Evolutionary conservation across 208 protist genomes (phyloP).

Genomic region (Leishmania aethiopica): DNA sequence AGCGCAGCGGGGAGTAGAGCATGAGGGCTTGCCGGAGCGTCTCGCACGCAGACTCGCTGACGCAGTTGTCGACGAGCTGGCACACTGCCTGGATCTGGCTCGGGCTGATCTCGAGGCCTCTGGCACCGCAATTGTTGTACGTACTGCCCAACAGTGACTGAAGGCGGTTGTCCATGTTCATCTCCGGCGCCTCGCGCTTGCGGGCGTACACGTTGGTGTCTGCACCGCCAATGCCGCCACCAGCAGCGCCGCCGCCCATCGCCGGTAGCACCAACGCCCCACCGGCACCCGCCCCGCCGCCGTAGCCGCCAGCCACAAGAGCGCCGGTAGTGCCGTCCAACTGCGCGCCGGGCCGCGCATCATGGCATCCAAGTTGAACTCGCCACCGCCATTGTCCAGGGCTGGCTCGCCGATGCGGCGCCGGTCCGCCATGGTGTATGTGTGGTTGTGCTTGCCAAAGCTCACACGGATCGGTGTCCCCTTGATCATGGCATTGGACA

Average conservation of each 20-base stretch:
- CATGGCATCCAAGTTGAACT: constrained; percentile 49
- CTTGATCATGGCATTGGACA: constrained; percentile 57
- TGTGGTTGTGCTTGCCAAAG: constrained; percentile 87
- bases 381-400: constrained; percentile 6
- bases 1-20: constrained; percentile 64
- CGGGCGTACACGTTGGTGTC: constrained; percentile 43
- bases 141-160: constrained; percentile 66
- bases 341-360: constrained; percentile 36
- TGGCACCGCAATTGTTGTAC: constrained; percentile 79
- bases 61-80: constrained; percentile 68
- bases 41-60: constrained; percentile 55
- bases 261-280: constrained; percentile 49
- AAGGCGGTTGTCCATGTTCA: constrained; percentile 71
- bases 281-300: constrained; percentile 22
- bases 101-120: constrained; percentile 59
- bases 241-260: constrained; percentile 48
- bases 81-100: constrained; percentile 77
- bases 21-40: constrained; percentile 61
- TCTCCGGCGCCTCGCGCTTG: constrained; percentile 57
- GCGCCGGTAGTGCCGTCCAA: constrained; percentile 38
- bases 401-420: constrained; percentile 31
- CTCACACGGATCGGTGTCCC: constrained; percentile 78
- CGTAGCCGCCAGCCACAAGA: constrained; percentile 38
- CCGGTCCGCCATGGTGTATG: constrained; percentile 68
- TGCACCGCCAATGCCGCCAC: constrained; percentile 19